phyloP scores from a whole-genome alignment of 2,329 filamentous ascomycete genomes.

The Teratosphaeria viscida region DNA sequence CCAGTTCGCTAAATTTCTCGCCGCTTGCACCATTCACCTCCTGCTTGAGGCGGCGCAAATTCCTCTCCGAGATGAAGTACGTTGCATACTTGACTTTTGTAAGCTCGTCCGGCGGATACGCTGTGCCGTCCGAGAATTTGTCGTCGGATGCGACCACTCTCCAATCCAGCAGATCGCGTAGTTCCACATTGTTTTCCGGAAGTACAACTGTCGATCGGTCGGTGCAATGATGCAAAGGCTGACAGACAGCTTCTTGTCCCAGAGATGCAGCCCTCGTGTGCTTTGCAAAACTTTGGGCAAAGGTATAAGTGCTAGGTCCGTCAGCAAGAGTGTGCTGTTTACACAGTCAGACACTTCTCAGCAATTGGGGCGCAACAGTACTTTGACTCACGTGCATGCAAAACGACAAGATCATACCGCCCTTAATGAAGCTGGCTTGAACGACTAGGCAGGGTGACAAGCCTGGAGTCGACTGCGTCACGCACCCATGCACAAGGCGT shows the following conservation, averaged over 20 bases:
- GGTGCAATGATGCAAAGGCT: background rate
- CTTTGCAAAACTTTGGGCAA: background rate
- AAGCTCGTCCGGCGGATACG: background rate
- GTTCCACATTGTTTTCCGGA: background rate
- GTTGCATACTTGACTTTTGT: slow-evolving; percentile 1
- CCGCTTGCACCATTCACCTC: background rate
- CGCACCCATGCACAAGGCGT: slow-evolving; percentile 11
- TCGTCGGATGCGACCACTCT: background rate
- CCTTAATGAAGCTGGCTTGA: background rate
- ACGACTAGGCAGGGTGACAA: background rate
- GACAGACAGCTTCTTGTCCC: background rate
- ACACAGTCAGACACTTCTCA: background rate
- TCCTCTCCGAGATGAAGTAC: slow-evolving; percentile 5
- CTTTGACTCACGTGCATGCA: background rate
- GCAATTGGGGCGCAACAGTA: background rate
- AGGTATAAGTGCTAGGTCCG: slow-evolving; percentile 1
- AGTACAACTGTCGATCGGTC: background rate
- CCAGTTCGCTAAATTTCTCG: background rate
- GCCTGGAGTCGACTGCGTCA: background rate
- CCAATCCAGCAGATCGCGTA: background rate
- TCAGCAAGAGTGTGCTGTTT: slow-evolving; percentile 3
- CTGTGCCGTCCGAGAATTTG: background rate
- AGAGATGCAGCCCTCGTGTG: background rate
- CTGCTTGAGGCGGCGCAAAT: background rate
- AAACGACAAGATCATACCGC: background rate